Percentiles rank a stretch among this genome's conserved stretches.
Conservation (phyloP, 2,329 filamentous ascomycete species). For the Aciculosporium take region DNA sequence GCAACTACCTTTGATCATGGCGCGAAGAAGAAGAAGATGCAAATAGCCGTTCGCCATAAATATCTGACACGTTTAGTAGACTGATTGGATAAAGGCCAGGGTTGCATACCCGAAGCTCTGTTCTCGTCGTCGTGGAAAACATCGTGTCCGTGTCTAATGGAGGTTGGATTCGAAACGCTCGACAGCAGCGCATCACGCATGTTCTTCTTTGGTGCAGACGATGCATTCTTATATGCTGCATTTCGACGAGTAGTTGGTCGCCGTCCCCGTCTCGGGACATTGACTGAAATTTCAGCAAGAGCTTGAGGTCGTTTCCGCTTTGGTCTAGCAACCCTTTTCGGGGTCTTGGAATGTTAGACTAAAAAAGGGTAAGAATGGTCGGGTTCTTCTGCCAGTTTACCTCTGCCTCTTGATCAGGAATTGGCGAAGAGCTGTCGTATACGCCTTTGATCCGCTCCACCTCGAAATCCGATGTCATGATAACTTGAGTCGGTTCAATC, state of each 20-base stretch:
- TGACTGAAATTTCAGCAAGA: slow-evolving; percentile 21
- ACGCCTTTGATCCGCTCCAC: slow-evolving; percentile 40
- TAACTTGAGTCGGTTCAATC: slow-evolving; percentile 49
- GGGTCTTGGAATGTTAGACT: slow-evolving; percentile 12
- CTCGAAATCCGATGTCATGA: slow-evolving; percentile 41
- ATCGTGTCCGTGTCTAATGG: slow-evolving; percentile 14
- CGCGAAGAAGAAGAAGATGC: slow-evolving; percentile 7
- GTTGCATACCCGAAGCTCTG: slow-evolving; percentile 12
- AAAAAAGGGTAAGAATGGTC: background rate
- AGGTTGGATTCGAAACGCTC: slow-evolving; percentile 1
- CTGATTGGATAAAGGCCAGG: background rate
- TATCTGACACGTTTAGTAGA: slow-evolving; percentile 13
- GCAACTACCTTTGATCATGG: slow-evolving; percentile 14
- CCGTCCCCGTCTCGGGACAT: slow-evolving; percentile 16
- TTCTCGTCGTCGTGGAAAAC: slow-evolving; percentile 19
- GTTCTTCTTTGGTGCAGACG: slow-evolving; percentile 6
- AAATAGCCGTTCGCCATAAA: slow-evolving; percentile 12
- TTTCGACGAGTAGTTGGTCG: slow-evolving; percentile 12
- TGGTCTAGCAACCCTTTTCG: slow-evolving; percentile 16
- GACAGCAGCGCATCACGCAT: background rate
- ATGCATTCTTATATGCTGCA: slow-evolving; percentile 10
- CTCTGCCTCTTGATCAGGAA: slow-evolving; percentile 22
- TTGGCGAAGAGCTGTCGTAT: slow-evolving; percentile 43
- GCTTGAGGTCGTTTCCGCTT: slow-evolving; percentile 19
- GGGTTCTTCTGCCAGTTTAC: slow-evolving; percentile 22